phyloP scores from a whole-genome alignment of 1,284 basidiomycete species.

The Neonothopanus nambi region DNA sequence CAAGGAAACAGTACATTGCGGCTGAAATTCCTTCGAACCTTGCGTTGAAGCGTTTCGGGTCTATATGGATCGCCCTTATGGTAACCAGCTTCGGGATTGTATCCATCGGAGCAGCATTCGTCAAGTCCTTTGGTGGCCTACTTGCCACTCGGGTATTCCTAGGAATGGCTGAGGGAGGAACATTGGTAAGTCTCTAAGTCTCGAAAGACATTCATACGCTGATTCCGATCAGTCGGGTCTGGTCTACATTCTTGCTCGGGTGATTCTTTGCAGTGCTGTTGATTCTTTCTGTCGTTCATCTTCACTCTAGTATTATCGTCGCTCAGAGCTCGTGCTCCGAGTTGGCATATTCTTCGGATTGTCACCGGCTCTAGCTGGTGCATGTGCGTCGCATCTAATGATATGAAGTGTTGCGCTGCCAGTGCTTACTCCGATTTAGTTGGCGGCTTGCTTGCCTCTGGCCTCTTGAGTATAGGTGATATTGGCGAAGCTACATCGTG shows the following conservation, averaged over 20 bases:
- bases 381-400: conserved; percentile 32
- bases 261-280: conserved; percentile 15
- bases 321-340: conserved; percentile 42
- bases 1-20: conserved; percentile 34
- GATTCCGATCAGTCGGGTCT: conserved; percentile 35
- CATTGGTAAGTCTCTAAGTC: conserved; percentile 33
- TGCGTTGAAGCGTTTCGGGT: conserved; percentile 42
- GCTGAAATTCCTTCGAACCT: conserved; percentile 46
- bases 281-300: not conserved
- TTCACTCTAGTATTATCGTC: conserved; percentile 39
- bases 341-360: conserved; percentile 46
- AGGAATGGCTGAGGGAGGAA: conserved; percentile 50
- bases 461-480: conserved; percentile 33
- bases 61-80: conserved; percentile 39
- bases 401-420: not conserved
- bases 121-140: conserved; percentile 39
- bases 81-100: conserved; percentile 39
- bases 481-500: conserved; percentile 36
- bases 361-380: conserved; percentile 42
- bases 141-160: conserved; percentile 47
- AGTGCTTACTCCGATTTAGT: conserved; percentile 28
- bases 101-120: conserved; percentile 46
- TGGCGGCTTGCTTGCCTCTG: conserved; percentile 41
- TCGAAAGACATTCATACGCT: not conserved
- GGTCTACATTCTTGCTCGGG: conserved; percentile 40